phyloP scores from a whole-genome alignment of 2,329 filamentous ascomycete genomes.

The Bipolaris zeicola region DNA sequence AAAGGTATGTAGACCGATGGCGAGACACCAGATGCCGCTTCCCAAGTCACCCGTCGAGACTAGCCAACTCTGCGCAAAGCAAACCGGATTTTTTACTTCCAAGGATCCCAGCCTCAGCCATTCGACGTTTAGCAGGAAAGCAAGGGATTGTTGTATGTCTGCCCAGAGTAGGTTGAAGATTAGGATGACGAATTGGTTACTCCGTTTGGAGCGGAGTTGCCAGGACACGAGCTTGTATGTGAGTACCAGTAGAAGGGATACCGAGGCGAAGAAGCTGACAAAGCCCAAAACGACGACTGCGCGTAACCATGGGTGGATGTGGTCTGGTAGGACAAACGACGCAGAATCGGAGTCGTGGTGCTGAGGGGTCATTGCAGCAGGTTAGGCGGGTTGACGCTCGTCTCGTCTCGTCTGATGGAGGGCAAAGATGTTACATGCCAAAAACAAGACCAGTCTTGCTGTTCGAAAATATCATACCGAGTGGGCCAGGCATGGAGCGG shows the following conservation, averaged over 20 bases:
- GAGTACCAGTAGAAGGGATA: constrained; percentile 52
- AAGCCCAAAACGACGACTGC: constrained; percentile 55
- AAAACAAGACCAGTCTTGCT: constrained; percentile 15
- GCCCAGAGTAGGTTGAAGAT: constrained; percentile 73
- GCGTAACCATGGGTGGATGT: constrained; percentile 51
- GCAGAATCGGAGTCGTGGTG: constrained; percentile 31
- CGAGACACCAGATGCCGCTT: constrained; percentile 69
- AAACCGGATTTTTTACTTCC: constrained; percentile 59
- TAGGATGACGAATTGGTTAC: constrained; percentile 71
- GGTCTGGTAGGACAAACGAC: constrained; percentile 42
- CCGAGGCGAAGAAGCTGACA: constrained; percentile 54
- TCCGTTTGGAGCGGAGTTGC: constrained; percentile 44
- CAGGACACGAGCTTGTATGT: constrained; percentile 54
- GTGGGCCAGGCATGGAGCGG: constrained; percentile 4
- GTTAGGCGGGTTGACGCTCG: background rate
- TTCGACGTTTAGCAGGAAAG: constrained; percentile 66
- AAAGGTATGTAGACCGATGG: constrained; percentile 71
- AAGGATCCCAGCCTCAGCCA: constrained; percentile 64
- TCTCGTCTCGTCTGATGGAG: background rate
- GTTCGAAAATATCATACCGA: constrained; percentile 27
- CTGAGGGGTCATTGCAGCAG: constrained; percentile 28
- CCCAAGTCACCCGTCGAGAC: constrained; percentile 69
- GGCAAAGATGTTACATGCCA: constrained; percentile 19
- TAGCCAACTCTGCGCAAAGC: constrained; percentile 71
- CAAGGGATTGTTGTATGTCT: constrained; percentile 68